Percentiles rank a stretch among this genome's conserved stretches.
These are phyloP conservation scores for Drosera capensis DNA, from an alignment of 148 eudicot species.

Conservation along the genomic window DNA sequence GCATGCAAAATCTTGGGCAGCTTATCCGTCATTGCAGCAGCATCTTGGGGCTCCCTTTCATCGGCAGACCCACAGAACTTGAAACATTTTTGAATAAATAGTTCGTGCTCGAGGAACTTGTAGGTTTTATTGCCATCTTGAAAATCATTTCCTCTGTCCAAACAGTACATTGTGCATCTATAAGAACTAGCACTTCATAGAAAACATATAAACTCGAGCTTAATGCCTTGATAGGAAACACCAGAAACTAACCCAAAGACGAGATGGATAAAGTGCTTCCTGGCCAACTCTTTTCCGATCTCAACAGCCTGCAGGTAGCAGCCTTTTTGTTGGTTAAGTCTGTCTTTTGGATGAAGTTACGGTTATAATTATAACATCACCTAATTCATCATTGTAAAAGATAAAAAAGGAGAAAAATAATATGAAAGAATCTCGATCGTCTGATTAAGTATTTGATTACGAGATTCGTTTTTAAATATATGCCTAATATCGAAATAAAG, in stretches of 20 bases:
- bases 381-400: too few species aligned
- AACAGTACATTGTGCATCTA: not conserved
- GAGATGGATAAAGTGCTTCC: slow-evolving; percentile 76
- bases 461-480: too few species aligned
- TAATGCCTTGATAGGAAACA: not conserved
- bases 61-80: slow-evolving; percentile 61
- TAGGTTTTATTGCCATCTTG: slow-evolving; percentile 63
- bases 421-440: too few species aligned
- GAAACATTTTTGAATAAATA: slow-evolving; percentile 63
- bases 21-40: slow-evolving; percentile 30
- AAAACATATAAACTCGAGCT: too few species aligned
- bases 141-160: slow-evolving; percentile 48
- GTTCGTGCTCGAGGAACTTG: slow-evolving; percentile 80
- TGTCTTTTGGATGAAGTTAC: too few species aligned
- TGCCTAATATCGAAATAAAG: too few species aligned
- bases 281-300: slow-evolving; percentile 54
- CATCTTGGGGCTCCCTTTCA: slow-evolving; percentile 53
- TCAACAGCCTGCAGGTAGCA: slow-evolving; percentile 57
- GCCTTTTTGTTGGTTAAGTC: too few species aligned
- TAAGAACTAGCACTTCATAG: not conserved
- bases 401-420: too few species aligned
- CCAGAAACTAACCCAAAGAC: slow-evolving; percentile 67
- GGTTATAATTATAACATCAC: too few species aligned
- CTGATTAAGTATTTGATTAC: too few species aligned
- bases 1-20: slow-evolving; percentile 69